Conservation (phyloP, 129 eudicot species). For the Tanacetum coccineum region DNA sequence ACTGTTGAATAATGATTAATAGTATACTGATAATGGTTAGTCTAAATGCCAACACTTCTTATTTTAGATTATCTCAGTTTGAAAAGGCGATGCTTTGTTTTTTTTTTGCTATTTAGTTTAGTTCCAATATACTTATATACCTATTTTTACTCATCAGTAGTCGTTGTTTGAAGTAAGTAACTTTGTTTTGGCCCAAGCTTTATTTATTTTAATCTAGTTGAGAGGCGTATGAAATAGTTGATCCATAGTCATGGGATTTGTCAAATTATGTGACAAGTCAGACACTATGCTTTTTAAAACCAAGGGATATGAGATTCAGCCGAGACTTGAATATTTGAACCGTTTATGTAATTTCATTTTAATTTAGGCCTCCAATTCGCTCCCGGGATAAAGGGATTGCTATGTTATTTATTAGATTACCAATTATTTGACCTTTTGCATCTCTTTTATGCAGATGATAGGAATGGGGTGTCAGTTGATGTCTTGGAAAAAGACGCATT, state of each 20-base stretch:
- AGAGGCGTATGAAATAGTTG: not conserved
- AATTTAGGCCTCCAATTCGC: no score
- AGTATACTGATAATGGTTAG: conserved; percentile 21
- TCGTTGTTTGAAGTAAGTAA: not conserved
- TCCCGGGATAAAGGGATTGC: not conserved
- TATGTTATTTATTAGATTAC: not conserved
- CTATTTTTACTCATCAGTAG: not conserved
- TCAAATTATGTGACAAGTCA: not conserved
- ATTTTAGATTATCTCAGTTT: not conserved
- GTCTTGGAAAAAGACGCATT: conserved; percentile 20
- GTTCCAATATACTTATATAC: not conserved
- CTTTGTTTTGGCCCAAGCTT: not conserved
- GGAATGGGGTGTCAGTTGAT: conserved; percentile 20
- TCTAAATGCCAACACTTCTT: not conserved
- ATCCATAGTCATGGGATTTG: not conserved
- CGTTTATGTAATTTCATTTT: not conserved
- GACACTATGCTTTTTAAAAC: not conserved
- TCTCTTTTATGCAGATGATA: conserved; percentile 23
- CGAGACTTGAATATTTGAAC: no score
- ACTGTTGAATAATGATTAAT: conserved; percentile 47
- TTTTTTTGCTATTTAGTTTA: not conserved
- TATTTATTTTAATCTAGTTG: not conserved
- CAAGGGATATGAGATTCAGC: not conserved
- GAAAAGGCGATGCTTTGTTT: no score
- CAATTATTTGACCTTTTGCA: not conserved